Conservation (phyloP, 2,329 filamentous ascomycete species). For the Diplodia sapinea region DNA sequence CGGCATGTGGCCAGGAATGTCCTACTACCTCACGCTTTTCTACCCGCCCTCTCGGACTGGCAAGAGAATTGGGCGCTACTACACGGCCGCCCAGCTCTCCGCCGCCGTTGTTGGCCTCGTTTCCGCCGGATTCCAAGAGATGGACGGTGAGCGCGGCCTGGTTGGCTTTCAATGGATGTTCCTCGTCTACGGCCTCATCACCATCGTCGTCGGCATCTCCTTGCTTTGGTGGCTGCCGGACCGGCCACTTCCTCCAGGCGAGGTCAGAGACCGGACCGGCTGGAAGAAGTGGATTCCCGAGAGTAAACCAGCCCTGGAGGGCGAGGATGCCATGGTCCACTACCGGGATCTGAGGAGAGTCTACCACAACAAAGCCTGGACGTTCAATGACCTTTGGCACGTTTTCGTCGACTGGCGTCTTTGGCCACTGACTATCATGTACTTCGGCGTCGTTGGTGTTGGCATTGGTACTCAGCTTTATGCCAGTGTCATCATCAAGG, state of each 20-base stretch:
- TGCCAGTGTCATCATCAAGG: slow-evolving; percentile 81
- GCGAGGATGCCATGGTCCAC: slow-evolving; percentile 79
- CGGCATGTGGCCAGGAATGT: slow-evolving; percentile 95
- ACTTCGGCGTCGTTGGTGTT: slow-evolving; percentile 92
- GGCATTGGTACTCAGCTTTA: slow-evolving; percentile 91
- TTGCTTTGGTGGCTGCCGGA: slow-evolving; percentile 93
- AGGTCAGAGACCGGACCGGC: slow-evolving; percentile 54
- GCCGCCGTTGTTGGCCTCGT: slow-evolving; percentile 88
- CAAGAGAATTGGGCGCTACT: slow-evolving; percentile 88
- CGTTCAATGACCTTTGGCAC: slow-evolving; percentile 68
- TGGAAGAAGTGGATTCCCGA: slow-evolving; percentile 70
- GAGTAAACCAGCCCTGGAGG: slow-evolving; percentile 72
- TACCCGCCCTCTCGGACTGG: slow-evolving; percentile 86
- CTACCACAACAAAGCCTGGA: slow-evolving; percentile 78
- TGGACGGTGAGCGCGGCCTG: slow-evolving; percentile 78
- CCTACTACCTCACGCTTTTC: slow-evolving; percentile 89
- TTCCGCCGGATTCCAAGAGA: slow-evolving; percentile 88
- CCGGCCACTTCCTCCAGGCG: slow-evolving; percentile 75
- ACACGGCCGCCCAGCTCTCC: slow-evolving; percentile 85
- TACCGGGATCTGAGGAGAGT: slow-evolving; percentile 82
- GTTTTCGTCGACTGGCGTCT: slow-evolving; percentile 86
- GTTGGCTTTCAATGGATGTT: slow-evolving; percentile 95
- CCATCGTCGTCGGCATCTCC: slow-evolving; percentile 70
- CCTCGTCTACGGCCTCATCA: slow-evolving; percentile 79
- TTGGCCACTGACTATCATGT: slow-evolving; percentile 88